These are phyloP conservation scores for Pseudoscleropodium purum DNA, from an alignment of 225 moss, liverwort and hornwort genomes.

Conservation along the genomic window DNA sequence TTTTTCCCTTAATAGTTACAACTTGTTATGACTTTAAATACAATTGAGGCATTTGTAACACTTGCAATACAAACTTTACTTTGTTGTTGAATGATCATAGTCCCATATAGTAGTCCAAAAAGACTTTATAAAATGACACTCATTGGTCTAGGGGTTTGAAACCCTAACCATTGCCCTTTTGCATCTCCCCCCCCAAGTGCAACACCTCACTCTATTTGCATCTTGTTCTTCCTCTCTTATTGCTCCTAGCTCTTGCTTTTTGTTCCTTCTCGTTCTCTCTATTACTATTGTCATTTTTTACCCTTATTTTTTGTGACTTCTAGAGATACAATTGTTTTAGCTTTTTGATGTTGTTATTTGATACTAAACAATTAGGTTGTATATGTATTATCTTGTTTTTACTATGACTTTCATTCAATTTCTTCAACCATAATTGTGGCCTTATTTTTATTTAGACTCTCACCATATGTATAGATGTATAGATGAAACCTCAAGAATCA, in stretches of 20 bases:
- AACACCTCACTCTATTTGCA: not conserved
- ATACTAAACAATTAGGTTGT: not conserved
- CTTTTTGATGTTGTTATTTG: not conserved
- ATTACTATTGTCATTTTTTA: not conserved
- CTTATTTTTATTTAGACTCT: not conserved
- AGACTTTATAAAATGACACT: not conserved
- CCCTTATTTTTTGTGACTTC: not conserved
- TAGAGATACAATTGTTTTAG: not conserved
- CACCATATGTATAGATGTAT: not conserved
- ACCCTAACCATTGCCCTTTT: not conserved
- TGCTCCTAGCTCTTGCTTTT: not conserved
- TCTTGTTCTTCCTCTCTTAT: not conserved
- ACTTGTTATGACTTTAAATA: not conserved
- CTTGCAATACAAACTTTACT: not conserved
- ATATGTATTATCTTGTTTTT: not conserved
- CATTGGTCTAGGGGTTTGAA: not conserved
- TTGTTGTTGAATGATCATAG: not conserved
- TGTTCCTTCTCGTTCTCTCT: not conserved
- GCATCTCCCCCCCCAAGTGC: fast-evolving
- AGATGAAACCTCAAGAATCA: not conserved
- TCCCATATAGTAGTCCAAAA: not conserved
- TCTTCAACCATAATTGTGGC: not conserved
- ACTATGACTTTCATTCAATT: not conserved
- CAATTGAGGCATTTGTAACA: fast-evolving
- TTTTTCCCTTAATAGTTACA: fast-evolving